A percentile compares a stretch with the other conserved stretches of the same genome.
phyloP scores from a whole-genome alignment of 1,284 basidiomycete species.

The Cutaneotrichosporon sp. region DNA sequence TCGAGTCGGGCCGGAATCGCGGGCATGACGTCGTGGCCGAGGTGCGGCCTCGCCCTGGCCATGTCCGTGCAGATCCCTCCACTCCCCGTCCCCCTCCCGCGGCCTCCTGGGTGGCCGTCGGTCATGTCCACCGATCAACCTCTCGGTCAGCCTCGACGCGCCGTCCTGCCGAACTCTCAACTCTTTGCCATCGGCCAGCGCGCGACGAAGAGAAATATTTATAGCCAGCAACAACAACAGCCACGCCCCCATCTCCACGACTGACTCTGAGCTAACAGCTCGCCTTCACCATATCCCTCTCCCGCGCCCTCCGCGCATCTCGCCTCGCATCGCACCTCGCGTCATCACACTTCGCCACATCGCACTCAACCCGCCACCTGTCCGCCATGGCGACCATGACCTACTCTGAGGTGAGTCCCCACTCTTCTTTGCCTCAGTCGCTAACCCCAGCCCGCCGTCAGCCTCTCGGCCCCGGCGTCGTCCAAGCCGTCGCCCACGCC shows the following conservation, averaged over 20 bases:
- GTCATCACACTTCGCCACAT: background rate
- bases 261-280: background rate
- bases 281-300: background rate
- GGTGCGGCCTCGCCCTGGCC: too few relatives aligned
- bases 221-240: background rate
- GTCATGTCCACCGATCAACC: background rate
- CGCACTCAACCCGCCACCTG: background rate
- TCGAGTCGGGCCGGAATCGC: too few relatives aligned
- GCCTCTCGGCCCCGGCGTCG: background rate
- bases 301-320: background rate
- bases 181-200: background rate
- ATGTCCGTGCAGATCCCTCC: background rate
- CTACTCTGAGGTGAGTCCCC: constrained; percentile 8
- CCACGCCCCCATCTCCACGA: background rate
- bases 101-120: background rate
- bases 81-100: background rate
- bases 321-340: background rate
- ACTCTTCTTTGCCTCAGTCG: too few relatives aligned
- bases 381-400: constrained; percentile 6
- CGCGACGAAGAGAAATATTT: background rate
- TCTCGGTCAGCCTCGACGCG: too few relatives aligned
- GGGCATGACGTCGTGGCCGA: too few relatives aligned
- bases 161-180: too few relatives aligned
- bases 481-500: constrained; percentile 1
- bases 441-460: constrained; percentile 3